These are phyloP conservation scores for Blechomonas ayalai DNA, from an alignment of 208 protist species.

Conservation along the genomic window DNA sequence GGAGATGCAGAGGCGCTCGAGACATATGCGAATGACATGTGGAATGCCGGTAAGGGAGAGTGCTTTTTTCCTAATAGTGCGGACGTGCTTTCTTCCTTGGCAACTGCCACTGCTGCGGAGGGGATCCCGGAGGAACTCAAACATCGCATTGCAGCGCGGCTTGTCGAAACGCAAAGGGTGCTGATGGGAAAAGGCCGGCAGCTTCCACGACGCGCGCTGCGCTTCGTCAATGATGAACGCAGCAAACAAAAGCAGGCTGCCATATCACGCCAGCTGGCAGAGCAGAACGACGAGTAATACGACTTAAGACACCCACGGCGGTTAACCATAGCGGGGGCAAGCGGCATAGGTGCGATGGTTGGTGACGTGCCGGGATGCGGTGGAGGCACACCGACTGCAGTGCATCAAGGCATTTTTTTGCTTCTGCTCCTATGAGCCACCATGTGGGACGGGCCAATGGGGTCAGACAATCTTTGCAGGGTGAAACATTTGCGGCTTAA, in stretches of 20 bases:
- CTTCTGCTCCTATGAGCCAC: too few relatives aligned
- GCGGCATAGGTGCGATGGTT: too few relatives aligned
- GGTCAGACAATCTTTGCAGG: too few relatives aligned
- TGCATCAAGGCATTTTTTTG: too few relatives aligned
- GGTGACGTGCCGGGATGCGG: too few relatives aligned
- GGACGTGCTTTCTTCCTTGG: conserved; percentile 76
- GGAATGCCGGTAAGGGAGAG: conserved; percentile 22
- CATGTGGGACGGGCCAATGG: too few relatives aligned
- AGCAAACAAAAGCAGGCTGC: conserved; percentile 46
- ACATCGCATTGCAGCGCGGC: conserved; percentile 28
- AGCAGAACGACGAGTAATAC: conserved; percentile 13
- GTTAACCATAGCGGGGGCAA: too few relatives aligned
- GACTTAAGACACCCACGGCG: too few relatives aligned
- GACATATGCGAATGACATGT: conserved; percentile 37
- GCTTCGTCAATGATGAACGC: conserved; percentile 54
- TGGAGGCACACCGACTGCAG: too few relatives aligned
- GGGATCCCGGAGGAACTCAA: conserved; percentile 30
- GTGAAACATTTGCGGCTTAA: too few relatives aligned
- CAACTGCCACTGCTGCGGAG: conserved; percentile 23
- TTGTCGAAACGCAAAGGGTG: conserved; percentile 43
- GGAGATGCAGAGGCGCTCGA: conserved; percentile 37
- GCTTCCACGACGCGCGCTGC: conserved; percentile 66
- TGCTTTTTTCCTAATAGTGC: conserved; percentile 52
- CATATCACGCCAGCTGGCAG: conserved; percentile 21
- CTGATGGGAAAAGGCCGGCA: conserved; percentile 12